Conservation (phyloP, 2,329 filamentous ascomycete genomes). For the Ophiostoma montium region DNA sequence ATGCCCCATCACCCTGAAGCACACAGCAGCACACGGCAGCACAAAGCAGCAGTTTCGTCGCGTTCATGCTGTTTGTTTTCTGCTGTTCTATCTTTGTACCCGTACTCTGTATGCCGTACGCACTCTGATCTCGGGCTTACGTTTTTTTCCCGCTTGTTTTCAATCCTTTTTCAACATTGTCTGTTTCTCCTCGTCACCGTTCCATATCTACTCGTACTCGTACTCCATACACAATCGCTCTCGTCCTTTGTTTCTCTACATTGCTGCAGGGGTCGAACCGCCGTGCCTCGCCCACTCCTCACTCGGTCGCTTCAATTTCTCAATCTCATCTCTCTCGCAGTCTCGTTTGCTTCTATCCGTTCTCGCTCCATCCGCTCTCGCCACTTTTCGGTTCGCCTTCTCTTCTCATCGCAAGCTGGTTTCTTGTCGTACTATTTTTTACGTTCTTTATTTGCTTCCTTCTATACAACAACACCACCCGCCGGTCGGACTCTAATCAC, state of each 20-base stretch:
- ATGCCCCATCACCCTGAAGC: slow-evolving; percentile 9
- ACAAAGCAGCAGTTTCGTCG: slow-evolving; percentile 1
- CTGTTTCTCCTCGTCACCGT: too few species aligned
- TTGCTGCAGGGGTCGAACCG: too few species aligned
- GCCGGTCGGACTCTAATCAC: slow-evolving; percentile 11
- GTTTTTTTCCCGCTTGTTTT: too few species aligned
- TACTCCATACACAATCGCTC: too few species aligned
- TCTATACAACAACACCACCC: slow-evolving; percentile 1
- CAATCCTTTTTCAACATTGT: too few species aligned
- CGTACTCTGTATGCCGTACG: background rate
- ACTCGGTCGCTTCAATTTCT: background rate
- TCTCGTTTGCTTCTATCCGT: background rate
- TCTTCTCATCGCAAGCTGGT: background rate
- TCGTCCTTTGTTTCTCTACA: too few species aligned
- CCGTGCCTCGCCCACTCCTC: too few species aligned
- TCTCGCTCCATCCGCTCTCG: background rate
- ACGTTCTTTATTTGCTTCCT: background rate
- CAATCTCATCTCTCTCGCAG: background rate
- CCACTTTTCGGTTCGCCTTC: background rate
- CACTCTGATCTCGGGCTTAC: background rate
- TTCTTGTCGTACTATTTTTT: slow-evolving; percentile 3
- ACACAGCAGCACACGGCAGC: slow-evolving; percentile 7
- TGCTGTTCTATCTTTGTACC: background rate
- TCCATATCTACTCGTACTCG: too few species aligned
- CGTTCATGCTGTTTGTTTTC: background rate